Conservation (phyloP, 805 yeast genomes). For the Suhomyces canberraensis region DNA sequence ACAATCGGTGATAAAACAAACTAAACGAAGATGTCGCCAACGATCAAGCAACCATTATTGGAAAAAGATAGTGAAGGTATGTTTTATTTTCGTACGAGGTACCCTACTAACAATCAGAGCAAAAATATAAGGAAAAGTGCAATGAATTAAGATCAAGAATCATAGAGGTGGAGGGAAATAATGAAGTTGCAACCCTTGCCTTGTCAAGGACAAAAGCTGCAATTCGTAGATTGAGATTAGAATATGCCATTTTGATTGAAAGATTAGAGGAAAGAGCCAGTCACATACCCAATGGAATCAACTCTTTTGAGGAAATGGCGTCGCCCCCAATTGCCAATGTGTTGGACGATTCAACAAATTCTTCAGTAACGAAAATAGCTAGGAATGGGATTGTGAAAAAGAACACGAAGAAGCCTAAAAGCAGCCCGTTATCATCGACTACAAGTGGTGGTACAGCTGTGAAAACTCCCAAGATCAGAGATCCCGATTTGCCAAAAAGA, state of each 20-base stretch:
- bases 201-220: conserved; percentile 73
- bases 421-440: conserved; percentile 20
- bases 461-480: conserved; percentile 48
- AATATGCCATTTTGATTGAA: conserved; percentile 77
- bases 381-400: conserved; percentile 14
- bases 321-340: conserved; percentile 40
- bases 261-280: conserved; percentile 61
- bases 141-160: conserved; percentile 67
- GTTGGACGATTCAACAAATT: conserved; percentile 28
- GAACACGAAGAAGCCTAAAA: conserved; percentile 15
- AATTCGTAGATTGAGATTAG: conserved; percentile 75
- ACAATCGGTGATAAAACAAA: too few relatives aligned
- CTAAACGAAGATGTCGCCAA: not conserved
- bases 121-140: conserved; percentile 60
- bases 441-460: conserved; percentile 16
- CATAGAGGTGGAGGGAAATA: conserved; percentile 68
- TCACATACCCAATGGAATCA: conserved; percentile 23
- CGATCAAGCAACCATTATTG: not conserved
- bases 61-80: conserved; percentile 37
- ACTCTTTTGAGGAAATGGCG: conserved; percentile 33
- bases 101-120: conserved; percentile 23
- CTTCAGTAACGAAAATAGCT: conserved; percentile 16
- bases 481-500: conserved; percentile 82
- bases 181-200: conserved; percentile 72
- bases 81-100: too few relatives aligned